phyloP scores from a whole-genome alignment of 2,329 filamentous ascomycete species.

The Pseudogymnoascus sp. region DNA sequence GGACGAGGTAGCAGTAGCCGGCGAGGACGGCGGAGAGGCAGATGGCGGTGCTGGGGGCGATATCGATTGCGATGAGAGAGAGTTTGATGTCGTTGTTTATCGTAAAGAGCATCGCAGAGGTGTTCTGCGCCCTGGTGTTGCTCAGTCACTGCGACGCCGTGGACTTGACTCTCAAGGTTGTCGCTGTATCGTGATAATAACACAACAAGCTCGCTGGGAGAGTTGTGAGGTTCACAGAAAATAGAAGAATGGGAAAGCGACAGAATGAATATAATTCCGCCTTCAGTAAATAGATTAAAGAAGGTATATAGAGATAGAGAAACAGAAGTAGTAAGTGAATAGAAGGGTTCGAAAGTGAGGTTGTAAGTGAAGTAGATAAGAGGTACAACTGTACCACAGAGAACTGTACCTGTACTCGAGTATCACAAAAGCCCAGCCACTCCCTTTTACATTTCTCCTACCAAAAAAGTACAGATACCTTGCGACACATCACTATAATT shows the following conservation, averaged over 20 bases:
- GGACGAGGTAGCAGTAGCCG: conserved; percentile 26
- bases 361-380: conserved; percentile 1
- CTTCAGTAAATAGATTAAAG: background rate
- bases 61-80: conserved; percentile 26
- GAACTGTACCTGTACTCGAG: conserved; percentile 3
- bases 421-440: conserved; percentile 6
- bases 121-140: conserved; percentile 5
- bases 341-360: background rate
- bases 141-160: background rate
- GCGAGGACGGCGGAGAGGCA: conserved; percentile 22
- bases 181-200: background rate
- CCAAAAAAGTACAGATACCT: background rate
- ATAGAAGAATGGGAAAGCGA: background rate
- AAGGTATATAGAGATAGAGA: background rate
- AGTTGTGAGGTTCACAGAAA: background rate
- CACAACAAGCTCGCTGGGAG: background rate
- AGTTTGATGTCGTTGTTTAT: conserved; percentile 27
- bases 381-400: background rate
- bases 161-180: background rate
- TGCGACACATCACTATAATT: background rate
- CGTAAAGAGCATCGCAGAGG: conserved; percentile 17
- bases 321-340: background rate
- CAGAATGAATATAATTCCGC: conserved; percentile 3
- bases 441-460: background rate
- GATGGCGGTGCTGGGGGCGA: conserved; percentile 26